A percentile compares a stretch with the other conserved stretches of the same genome.
These are phyloP conservation scores for Macrophomina phaseolina DNA, from an alignment of 2,329 filamentous ascomycete species.

Conservation along the genomic window DNA sequence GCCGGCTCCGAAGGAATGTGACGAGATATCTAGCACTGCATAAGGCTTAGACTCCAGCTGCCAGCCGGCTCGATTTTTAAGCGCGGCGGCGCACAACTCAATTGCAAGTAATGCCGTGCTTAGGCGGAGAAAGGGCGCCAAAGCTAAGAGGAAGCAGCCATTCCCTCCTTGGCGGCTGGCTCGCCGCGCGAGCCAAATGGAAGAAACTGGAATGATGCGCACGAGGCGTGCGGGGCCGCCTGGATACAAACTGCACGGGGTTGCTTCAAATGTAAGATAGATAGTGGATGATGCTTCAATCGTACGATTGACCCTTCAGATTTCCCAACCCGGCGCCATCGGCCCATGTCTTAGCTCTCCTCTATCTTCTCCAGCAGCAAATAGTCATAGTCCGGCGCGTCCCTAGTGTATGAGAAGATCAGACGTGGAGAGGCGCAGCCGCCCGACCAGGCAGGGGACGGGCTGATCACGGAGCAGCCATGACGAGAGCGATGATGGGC, in stretches of 20 bases:
- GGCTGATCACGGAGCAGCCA: neutral
- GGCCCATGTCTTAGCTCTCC: neutral
- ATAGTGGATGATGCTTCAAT: slow-evolving; percentile 14
- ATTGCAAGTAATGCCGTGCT: neutral
- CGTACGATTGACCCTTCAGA: slow-evolving; percentile 11
- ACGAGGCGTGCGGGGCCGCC: neutral
- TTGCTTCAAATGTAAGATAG: slow-evolving; percentile 3
- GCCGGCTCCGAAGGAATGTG: slow-evolving; percentile 9
- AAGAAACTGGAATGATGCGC: neutral
- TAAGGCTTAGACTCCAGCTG: slow-evolving; percentile 17
- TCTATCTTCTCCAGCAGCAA: neutral
- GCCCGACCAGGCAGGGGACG: neutral
- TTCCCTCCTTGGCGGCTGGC: neutral
- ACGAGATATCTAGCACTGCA: slow-evolving; percentile 21
- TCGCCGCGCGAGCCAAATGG: neutral
- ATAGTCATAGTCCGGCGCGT: neutral
- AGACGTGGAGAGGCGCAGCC: slow-evolving; percentile 13
- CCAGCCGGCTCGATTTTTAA: neutral
- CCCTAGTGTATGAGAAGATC: neutral
- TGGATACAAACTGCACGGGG: neutral
- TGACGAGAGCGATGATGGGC: neutral
- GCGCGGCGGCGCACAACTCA: neutral
- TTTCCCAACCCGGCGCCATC: neutral
- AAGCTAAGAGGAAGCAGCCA: neutral
- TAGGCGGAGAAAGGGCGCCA: neutral